These are phyloP conservation scores for Isatis lusitanica DNA, from an alignment of 441 rosid species.

Conservation along the genomic window DNA sequence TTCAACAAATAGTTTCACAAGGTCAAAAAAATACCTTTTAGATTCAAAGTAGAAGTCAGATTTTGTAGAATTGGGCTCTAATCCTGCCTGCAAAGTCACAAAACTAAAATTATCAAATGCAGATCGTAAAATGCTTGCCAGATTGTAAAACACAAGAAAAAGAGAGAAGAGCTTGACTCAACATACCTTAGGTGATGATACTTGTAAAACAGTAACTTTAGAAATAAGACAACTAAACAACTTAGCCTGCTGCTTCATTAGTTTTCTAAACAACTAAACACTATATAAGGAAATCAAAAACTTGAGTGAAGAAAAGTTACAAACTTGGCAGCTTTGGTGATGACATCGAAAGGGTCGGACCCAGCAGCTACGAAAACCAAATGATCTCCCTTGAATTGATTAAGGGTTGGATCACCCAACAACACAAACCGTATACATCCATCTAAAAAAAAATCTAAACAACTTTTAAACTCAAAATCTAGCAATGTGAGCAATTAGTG, in stretches of 20 bases:
- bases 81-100: constrained; percentile 47
- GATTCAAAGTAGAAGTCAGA: constrained; percentile 84
- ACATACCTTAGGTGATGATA: too few species aligned
- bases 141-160: background rate
- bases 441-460: background rate
- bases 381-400: constrained; percentile 42
- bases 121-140: background rate
- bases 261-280: too few species aligned
- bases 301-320: background rate
- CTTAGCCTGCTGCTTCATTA: too few species aligned
- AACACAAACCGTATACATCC: background rate
- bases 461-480: background rate
- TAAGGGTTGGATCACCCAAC: constrained; percentile 55
- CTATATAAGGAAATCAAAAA: background rate
- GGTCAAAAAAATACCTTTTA: constrained; percentile 50
- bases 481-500: background rate
- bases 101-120: constrained; percentile 23
- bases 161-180: too few species aligned
- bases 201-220: too few species aligned
- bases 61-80: constrained; percentile 40
- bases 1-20: constrained; percentile 9
- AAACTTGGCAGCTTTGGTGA: constrained; percentile 65
- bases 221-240: too few species aligned
- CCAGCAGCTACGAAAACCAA: constrained; percentile 68
- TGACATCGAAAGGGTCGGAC: constrained; percentile 64